Conservation (phyloP, 176 grass and related monocot species). For the Zoysia japonica region DNA sequence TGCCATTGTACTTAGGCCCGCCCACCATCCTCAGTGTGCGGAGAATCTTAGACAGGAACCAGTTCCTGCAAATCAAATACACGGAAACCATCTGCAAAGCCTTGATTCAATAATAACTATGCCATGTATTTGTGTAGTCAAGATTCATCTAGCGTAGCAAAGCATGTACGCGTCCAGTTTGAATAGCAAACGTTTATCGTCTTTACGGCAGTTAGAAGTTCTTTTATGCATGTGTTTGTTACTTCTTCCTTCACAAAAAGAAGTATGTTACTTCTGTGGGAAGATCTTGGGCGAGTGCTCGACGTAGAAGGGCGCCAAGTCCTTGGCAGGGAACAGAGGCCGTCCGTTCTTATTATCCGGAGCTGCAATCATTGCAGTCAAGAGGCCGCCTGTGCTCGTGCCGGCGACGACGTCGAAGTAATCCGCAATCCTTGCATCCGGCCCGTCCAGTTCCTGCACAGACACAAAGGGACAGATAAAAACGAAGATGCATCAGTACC, state of each 20-base stretch:
- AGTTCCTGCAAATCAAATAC: constrained; percentile 33
- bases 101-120: background rate
- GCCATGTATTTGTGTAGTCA: background rate
- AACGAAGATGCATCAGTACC: background rate
- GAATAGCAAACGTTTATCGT: background rate
- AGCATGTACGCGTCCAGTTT: background rate
- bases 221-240: background rate
- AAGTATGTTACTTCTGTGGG: constrained; percentile 50
- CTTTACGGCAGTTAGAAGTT: background rate
- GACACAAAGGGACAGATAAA: background rate
- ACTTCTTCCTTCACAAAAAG: too few relatives aligned
- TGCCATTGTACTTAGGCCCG: constrained; percentile 59
- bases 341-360: constrained; percentile 45
- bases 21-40: constrained; percentile 44
- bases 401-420: constrained; percentile 77
- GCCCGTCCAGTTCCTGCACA: constrained; percentile 57
- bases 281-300: constrained; percentile 60
- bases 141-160: background rate
- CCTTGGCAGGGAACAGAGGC: constrained; percentile 57
- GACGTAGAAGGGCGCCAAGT: constrained; percentile 57
- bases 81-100: background rate
- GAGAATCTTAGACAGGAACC: constrained; percentile 11
- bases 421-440: constrained; percentile 56
- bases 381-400: constrained; percentile 67
- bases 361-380: constrained; percentile 63